phyloP scores from a whole-genome alignment of 1,284 basidiomycete genomes.

The Ustilago trichophora region DNA sequence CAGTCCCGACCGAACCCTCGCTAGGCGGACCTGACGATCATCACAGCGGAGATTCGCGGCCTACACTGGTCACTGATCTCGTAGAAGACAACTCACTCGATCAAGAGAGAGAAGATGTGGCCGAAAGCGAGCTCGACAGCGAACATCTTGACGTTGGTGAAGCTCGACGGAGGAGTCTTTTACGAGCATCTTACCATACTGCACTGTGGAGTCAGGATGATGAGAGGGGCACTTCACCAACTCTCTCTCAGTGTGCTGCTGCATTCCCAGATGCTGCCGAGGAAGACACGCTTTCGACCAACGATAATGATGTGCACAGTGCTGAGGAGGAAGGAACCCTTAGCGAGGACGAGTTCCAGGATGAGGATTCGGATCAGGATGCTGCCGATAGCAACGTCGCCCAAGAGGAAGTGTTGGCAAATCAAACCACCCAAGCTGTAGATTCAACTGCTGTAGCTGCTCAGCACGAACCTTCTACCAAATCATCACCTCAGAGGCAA shows the following conservation, averaged over 20 bases:
- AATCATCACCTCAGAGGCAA: too few species aligned
- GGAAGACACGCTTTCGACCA: background rate
- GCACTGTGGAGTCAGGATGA: constrained; percentile 37
- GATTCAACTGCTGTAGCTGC: too few species aligned
- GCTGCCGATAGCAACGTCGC: too few species aligned
- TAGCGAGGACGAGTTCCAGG: background rate
- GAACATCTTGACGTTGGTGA: background rate
- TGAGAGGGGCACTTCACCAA: constrained; percentile 1
- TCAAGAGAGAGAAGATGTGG: background rate
- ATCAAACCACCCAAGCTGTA: background rate
- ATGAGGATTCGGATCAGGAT: too few species aligned
- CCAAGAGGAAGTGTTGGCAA: background rate
- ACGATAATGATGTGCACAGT: background rate
- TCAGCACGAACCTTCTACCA: too few species aligned
- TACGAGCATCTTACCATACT: constrained; percentile 41
- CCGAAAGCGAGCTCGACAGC: background rate
- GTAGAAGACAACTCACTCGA: background rate
- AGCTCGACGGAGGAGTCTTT: constrained; percentile 1
- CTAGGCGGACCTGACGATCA: too few species aligned
- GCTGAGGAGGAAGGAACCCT: background rate
- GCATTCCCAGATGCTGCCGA: background rate
- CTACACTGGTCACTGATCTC: background rate
- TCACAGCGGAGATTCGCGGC: too few species aligned
- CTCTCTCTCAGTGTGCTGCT: background rate
- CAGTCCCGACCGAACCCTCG: too few species aligned